phyloP scores from a whole-genome alignment of 139 green algal species.

The Chlorella sp. region DNA sequence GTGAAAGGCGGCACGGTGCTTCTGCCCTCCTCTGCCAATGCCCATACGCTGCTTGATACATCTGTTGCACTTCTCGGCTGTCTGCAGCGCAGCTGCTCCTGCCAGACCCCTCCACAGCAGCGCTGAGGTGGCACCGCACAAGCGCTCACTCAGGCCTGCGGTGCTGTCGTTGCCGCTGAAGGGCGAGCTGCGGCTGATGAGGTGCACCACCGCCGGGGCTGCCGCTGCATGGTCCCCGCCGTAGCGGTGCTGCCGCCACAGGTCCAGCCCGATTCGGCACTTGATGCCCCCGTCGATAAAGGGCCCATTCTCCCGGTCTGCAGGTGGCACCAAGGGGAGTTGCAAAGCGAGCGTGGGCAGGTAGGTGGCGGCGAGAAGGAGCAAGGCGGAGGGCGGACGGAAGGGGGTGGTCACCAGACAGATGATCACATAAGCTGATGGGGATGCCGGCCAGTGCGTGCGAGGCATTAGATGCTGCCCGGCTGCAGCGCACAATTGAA shows the following conservation, averaged over 20 bases:
- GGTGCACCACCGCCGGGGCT: constrained; percentile 82
- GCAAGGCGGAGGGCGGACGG: too few species aligned
- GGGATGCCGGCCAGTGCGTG: too few species aligned
- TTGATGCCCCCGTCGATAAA: constrained; percentile 87
- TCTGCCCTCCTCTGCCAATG: too few species aligned
- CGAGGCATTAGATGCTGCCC: background rate
- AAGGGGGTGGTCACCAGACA: too few species aligned
- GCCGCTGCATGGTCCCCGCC: background rate
- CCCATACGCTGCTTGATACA: too few species aligned
- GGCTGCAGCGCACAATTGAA: background rate
- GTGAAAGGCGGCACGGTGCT: too few species aligned
- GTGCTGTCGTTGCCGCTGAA: constrained; percentile 84
- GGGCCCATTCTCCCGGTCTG: constrained; percentile 52
- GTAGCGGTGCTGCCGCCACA: constrained; percentile 68
- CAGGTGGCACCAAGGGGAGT: background rate
- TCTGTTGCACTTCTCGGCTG: background rate
- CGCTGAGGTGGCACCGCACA: background rate
- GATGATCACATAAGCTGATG: too few species aligned
- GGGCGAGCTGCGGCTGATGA: constrained; percentile 79
- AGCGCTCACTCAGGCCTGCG: constrained; percentile 26
- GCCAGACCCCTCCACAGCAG: background rate
- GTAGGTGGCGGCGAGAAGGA: too few species aligned
- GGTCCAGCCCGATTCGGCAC: constrained; percentile 77
- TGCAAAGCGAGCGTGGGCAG: too few species aligned
- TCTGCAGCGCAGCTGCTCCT: background rate